These are phyloP conservation scores for Irpex lacteus DNA, from an alignment of 1,284 basidiomycete species.

Conservation along the genomic window DNA sequence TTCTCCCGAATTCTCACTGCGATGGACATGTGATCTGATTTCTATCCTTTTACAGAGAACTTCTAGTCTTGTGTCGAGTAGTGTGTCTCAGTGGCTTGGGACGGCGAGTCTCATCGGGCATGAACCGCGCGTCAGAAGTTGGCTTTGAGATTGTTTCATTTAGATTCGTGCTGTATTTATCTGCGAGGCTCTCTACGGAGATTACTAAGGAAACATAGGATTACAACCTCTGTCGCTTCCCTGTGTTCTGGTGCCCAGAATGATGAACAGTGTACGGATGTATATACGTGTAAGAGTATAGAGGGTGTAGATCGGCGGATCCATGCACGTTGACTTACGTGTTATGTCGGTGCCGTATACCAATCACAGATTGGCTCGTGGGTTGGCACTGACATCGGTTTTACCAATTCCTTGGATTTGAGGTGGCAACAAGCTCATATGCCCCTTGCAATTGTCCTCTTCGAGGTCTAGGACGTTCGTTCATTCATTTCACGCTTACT, in stretches of 20 bases:
- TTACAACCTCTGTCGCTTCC: neutral
- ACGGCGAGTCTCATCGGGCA: conserved; percentile 6
- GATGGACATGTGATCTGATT: neutral
- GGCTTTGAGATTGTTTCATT: neutral
- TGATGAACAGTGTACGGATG: neutral
- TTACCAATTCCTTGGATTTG: neutral
- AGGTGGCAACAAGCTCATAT: neutral
- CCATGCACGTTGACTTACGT: neutral
- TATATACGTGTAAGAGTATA: neutral
- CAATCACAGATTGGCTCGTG: neutral
- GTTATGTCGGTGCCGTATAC: neutral
- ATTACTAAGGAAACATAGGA: neutral
- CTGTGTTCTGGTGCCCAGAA: neutral
- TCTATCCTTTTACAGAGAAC: conserved; percentile 26
- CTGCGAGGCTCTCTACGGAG: neutral
- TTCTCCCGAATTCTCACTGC: neutral
- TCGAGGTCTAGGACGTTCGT: neutral
- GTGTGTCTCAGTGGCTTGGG: neutral
- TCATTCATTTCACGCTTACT: neutral
- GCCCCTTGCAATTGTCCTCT: neutral
- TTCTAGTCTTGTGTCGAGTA: conserved; percentile 22
- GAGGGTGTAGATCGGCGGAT: neutral
- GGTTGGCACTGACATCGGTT: neutral
- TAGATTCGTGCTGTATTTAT: conserved; percentile 7
- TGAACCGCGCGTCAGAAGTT: neutral